These are phyloP conservation scores for Cyphellophora europaea DNA, from an alignment of 2,329 filamentous ascomycete species.

Conservation along the genomic window DNA sequence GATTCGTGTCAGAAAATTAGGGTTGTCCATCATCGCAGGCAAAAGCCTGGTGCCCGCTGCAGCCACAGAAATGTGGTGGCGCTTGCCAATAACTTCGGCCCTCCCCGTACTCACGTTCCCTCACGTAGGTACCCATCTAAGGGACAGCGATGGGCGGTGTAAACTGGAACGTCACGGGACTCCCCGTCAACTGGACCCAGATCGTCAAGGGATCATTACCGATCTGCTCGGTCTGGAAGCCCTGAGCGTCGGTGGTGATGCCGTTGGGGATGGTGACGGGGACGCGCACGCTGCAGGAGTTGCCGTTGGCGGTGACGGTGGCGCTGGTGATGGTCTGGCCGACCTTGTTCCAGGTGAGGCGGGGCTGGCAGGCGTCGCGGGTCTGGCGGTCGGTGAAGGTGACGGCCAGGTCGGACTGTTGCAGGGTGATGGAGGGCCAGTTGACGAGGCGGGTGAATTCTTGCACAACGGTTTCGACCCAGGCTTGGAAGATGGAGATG, in stretches of 20 bases:
- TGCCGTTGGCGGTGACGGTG: constrained; percentile 39
- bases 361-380: constrained; percentile 44
- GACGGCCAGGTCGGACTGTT: constrained; percentile 43
- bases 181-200: constrained; percentile 39
- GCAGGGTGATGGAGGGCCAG: constrained; percentile 47
- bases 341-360: constrained; percentile 36
- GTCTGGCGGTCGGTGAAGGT: constrained; percentile 44
- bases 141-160: constrained; percentile 26
- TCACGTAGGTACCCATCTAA: no score
- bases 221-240: constrained; percentile 41
- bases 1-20: no score
- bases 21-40: no score
- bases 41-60: no score
- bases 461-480: constrained; percentile 45
- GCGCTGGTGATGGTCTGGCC: constrained; percentile 39
- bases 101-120: no score
- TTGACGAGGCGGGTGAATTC: constrained; percentile 45
- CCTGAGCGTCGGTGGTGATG: constrained; percentile 33
- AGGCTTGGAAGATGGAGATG: constrained; percentile 47
- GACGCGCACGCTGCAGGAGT: constrained; percentile 42
- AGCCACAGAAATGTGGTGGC: no score
- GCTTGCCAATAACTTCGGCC: no score
- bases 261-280: constrained; percentile 45
- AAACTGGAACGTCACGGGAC: constrained; percentile 36
- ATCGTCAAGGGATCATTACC: constrained; percentile 46